Percentiles rank a stretch among this genome's conserved stretches.
These are phyloP conservation scores for Heliamphora exappendiculata DNA, from an alignment of 148 eudicot species.

Conservation along the genomic window DNA sequence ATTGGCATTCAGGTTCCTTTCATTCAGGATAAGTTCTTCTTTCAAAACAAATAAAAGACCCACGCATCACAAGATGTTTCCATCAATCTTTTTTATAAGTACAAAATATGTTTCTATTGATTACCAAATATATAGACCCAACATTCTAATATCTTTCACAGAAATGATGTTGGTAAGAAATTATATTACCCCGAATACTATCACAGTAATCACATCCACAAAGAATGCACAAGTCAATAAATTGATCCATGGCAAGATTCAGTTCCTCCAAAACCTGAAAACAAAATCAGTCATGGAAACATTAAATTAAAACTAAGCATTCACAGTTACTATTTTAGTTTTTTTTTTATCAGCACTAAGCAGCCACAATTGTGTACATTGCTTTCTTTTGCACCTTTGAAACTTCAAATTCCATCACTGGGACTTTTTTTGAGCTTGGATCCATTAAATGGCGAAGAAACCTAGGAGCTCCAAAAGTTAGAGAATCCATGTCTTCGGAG, in stretches of 20 bases:
- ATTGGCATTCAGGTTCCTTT: not conserved
- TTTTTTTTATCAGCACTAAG: no score
- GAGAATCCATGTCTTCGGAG: constrained; percentile 97
- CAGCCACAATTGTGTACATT: not conserved
- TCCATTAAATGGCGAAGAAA: constrained; percentile 98
- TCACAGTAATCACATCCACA: constrained; percentile 98
- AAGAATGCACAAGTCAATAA: constrained; percentile 95
- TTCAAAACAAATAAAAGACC: not conserved
- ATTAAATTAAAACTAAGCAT: not conserved
- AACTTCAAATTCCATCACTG: constrained; percentile 97
- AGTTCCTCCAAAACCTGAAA: constrained; percentile 84
- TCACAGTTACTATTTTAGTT: no score
- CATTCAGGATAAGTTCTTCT: not conserved
- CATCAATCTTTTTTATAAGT: no score
- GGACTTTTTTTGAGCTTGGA: constrained; percentile 92
- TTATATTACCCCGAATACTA: constrained; percentile 71
- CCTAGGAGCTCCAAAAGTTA: constrained; percentile 93
- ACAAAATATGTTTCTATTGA: no score
- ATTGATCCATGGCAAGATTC: constrained; percentile 93
- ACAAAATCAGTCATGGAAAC: constrained; percentile 6
- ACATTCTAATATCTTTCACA: not conserved
- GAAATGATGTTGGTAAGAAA: not conserved
- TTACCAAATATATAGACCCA: not conserved
- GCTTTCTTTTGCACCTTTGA: constrained; percentile 55
- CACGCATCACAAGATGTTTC: not conserved